Base-by-base conservation (phyloP, 371 early-diverging fungal genomes). In the Mortierella sp. region DNA sequence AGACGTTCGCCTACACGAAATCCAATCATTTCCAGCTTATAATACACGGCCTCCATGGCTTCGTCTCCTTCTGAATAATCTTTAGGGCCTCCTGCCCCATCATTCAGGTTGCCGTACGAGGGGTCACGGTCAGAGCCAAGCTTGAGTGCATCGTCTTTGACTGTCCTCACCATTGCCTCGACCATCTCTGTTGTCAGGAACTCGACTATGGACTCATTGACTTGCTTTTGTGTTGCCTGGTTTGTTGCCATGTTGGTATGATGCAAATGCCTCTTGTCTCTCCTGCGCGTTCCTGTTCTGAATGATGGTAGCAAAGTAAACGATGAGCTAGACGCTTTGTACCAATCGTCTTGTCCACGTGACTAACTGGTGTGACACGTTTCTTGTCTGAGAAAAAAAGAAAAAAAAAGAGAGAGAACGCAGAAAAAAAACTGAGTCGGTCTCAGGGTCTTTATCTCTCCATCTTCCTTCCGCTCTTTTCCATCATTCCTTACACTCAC, bases 1-100 rank as follows among this genome's bases (percentile, higher is more conserved):
- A 98, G 82, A 31, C 95, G 89, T 75, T 91, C 87, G 17, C 97
- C 98, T 23, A 97, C 96, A 17, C 94, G 90, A 82, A 92, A 96
- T 2, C 98, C 98, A 22, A 97, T 86, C 71, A 85, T 87, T 67
- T 98, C 97, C 53, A 97, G 87, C 83, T 96, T 96, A 70, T 89
- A 92, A 68, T 89, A 95, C 22, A 94, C 90, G 26, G 93, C 92
- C 66, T 95, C 96, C 72, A 87, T 89, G 47, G 93, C 91, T 51
- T 86, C 87, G 57, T 93, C 93, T 31, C 86, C 79, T 72, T 90
- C 90, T n/a, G 86, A 75, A 40, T 67, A 70, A 29, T 78, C 74
- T 35, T 70, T 74, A 10, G 80, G 70, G 45, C 80, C 71, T 2
- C 75, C 80, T 47, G 80, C 65, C 2, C 70, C 75, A 19, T 74